These are phyloP conservation scores for Nephelium lappaceum DNA, from an alignment of 345 rosid species.

Conservation along the genomic window DNA sequence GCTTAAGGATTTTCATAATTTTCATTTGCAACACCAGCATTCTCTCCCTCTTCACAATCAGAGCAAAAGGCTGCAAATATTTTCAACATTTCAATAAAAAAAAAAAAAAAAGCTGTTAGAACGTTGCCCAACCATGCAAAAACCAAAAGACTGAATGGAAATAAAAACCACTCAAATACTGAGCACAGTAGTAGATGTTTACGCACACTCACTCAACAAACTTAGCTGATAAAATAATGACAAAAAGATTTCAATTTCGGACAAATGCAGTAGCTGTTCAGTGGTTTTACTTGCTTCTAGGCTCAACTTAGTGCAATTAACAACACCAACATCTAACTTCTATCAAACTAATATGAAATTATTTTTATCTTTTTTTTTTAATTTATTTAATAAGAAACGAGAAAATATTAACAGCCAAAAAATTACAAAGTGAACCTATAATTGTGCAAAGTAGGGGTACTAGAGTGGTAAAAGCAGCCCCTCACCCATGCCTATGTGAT, in stretches of 20 bases:
- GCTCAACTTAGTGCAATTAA: too few species aligned
- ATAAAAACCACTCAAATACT: background rate
- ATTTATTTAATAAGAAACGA: background rate
- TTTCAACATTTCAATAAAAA: constrained; percentile 57
- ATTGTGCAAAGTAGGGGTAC: too few species aligned
- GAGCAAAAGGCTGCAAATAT: constrained; percentile 54
- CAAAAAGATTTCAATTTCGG: background rate
- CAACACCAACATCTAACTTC: too few species aligned
- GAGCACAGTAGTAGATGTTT: background rate
- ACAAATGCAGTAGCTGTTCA: too few species aligned
- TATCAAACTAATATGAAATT: too few species aligned
- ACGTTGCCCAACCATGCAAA: background rate
- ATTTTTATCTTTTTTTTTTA: background rate
- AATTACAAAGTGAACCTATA: too few species aligned
- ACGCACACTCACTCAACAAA: constrained; percentile 2
- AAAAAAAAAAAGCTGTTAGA: constrained; percentile 21
- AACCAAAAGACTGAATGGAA: constrained; percentile 4
- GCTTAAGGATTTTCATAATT: constrained; percentile 23
- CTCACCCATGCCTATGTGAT: too few species aligned
- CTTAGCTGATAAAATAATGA: background rate
- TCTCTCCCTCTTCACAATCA: constrained; percentile 35
- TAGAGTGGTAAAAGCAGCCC: too few species aligned
- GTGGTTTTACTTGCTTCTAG: too few species aligned
- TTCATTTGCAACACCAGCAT: too few species aligned
- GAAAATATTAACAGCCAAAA: background rate